Percentiles rank a stretch among this genome's conserved stretches.
Conservation (phyloP, 257 asterid species). For the Petrea volubilis region DNA sequence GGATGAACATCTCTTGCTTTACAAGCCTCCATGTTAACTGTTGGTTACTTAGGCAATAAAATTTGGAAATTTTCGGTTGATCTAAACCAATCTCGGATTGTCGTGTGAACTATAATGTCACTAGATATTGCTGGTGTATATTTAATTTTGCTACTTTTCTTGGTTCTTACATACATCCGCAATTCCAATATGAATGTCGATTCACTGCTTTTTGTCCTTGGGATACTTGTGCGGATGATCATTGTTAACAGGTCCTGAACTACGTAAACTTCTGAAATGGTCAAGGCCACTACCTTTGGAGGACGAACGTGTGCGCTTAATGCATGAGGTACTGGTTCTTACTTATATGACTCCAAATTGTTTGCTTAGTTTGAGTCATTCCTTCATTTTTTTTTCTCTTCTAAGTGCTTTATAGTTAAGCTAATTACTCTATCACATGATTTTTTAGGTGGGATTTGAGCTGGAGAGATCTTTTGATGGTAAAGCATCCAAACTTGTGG, state of each 20-base stretch:
- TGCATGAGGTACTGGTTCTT: conserved; percentile 70
- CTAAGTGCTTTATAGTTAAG: not conserved
- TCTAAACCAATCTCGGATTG: not conserved
- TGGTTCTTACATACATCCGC: not conserved
- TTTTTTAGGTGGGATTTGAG: conserved; percentile 78
- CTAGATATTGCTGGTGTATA: not conserved
- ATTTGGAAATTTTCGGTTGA: not conserved
- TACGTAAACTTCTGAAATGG: conserved; percentile 89
- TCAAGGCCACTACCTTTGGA: conserved; percentile 93
- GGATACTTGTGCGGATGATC: conserved; percentile 15
- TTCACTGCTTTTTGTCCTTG: not conserved
- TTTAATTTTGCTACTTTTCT: not conserved
- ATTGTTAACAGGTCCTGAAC: conserved; percentile 69
- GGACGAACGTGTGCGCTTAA: conserved; percentile 87
- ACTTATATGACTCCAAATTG: not conserved
- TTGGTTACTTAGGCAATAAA: not conserved
- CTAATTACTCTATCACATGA: conserved; percentile 22
- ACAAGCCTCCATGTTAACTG: not conserved
- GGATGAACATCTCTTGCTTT: not conserved
- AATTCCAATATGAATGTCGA: not conserved
- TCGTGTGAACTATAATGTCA: not conserved
- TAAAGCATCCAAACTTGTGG: conserved; percentile 84
- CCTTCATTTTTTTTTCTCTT: conserved; percentile 15
- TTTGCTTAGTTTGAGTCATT: not conserved
- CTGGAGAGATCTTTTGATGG: conserved; percentile 90